These are phyloP conservation scores for Lunasporangiospora selenospora DNA, from an alignment of 192 early-diverging fungal genomes.

Conservation along the genomic window DNA sequence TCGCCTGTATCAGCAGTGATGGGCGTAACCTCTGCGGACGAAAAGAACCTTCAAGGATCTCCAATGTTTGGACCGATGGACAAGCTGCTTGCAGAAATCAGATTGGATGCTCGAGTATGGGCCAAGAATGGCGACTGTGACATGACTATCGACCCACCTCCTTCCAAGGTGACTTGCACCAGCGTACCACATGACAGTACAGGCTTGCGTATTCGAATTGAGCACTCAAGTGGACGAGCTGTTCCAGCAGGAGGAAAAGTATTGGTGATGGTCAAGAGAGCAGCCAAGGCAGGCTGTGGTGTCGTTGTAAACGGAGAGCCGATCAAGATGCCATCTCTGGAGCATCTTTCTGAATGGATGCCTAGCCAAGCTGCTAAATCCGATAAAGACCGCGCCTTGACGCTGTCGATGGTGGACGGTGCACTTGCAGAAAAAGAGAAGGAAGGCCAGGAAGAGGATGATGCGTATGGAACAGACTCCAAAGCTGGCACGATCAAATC, in stretches of 20 bases:
- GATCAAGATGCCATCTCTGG: constrained; percentile 36
- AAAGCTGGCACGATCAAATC: too few species aligned
- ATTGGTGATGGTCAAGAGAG: constrained; percentile 40
- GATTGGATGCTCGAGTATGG: constrained; percentile 48
- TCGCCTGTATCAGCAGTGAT: background rate
- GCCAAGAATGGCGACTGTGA: constrained; percentile 41
- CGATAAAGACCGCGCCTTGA: constrained; percentile 8
- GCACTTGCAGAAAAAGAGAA: constrained; percentile 12
- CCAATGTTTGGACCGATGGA: constrained; percentile 30
- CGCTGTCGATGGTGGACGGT: constrained; percentile 22
- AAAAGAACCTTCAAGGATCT: constrained; percentile 4
- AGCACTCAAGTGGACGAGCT: constrained; percentile 49
- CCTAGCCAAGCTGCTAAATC: background rate
- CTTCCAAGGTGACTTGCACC: constrained; percentile 41
- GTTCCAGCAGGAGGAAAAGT: constrained; percentile 54
- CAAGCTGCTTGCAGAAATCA: constrained; percentile 44
- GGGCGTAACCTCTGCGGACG: background rate
- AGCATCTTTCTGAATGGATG: constrained; percentile 35
- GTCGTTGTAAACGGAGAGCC: constrained; percentile 39
- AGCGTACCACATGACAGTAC: constrained; percentile 47
- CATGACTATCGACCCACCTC: constrained; percentile 58
- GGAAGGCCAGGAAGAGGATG: constrained; percentile 14
- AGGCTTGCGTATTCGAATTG: constrained; percentile 51
- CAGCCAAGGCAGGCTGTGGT: constrained; percentile 37
- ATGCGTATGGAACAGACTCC: background rate